Percentiles rank a stretch among this genome's conserved stretches.
These are phyloP conservation scores for Phytophthora ramorum DNA, from an alignment of 352 stramenopile species.

Conservation along the genomic window DNA sequence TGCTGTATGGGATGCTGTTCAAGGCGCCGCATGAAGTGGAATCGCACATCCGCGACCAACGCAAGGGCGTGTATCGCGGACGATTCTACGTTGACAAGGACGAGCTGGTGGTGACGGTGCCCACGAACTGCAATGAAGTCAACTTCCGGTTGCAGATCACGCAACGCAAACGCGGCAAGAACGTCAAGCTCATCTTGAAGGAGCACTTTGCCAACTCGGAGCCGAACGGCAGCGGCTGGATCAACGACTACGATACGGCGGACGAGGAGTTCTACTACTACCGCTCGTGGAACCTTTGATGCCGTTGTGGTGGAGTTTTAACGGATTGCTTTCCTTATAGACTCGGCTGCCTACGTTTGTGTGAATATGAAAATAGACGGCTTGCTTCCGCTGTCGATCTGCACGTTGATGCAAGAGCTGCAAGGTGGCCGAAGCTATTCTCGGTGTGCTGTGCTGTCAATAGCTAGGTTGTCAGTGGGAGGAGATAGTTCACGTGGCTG, in stretches of 20 bases:
- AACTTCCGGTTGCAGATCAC: slow-evolving; percentile 75
- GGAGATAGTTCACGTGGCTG: not conserved
- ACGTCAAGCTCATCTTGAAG: slow-evolving; percentile 66
- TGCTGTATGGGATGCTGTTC: slow-evolving; percentile 84
- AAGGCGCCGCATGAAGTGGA: slow-evolving; percentile 66
- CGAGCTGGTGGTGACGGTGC: slow-evolving; percentile 72
- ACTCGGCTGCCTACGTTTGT: slow-evolving; percentile 12
- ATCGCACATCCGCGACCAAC: slow-evolving; percentile 37
- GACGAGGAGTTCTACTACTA: slow-evolving; percentile 85
- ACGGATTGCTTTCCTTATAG: slow-evolving; percentile 4
- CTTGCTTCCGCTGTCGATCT: slow-evolving; percentile 14
- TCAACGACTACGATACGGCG: slow-evolving; percentile 73
- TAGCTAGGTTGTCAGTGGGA: slow-evolving; percentile 9
- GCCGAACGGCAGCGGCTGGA: slow-evolving; percentile 65
- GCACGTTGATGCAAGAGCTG: not conserved
- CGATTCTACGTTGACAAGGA: slow-evolving; percentile 73
- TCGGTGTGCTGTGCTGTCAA: slow-evolving; percentile 25
- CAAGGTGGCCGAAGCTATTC: slow-evolving; percentile 8
- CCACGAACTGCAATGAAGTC: slow-evolving; percentile 70
- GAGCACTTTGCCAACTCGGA: slow-evolving; percentile 81
- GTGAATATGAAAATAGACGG: slow-evolving; percentile 34
- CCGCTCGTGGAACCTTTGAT: slow-evolving; percentile 67
- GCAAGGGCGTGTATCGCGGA: slow-evolving; percentile 61
- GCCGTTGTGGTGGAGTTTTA: not conserved
- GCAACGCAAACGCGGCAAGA: slow-evolving; percentile 52